Conservation (phyloP, 805 yeast species). For the Saturnispora zaruensis region DNA sequence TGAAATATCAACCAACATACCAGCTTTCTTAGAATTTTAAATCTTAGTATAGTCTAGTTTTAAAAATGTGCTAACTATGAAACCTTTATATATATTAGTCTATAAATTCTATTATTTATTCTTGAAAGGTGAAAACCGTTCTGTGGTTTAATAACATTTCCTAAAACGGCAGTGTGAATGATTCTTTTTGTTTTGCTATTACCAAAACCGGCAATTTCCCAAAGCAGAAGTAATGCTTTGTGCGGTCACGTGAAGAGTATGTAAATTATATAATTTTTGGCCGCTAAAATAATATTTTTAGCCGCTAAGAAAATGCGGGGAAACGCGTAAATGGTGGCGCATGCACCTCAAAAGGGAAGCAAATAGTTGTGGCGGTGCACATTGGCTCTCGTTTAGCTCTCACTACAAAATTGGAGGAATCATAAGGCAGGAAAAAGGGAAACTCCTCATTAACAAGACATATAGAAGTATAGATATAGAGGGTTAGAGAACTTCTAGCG, state of each 20-base stretch:
- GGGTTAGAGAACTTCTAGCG: neutral
- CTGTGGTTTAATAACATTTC: neutral
- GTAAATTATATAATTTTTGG: neutral
- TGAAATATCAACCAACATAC: conserved; percentile 15
- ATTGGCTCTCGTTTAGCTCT: neutral
- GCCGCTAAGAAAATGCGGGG: neutral
- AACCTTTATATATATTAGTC: neutral
- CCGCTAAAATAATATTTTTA: neutral
- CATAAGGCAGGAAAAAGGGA: neutral
- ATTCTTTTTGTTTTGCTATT: neutral
- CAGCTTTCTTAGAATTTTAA: neutral
- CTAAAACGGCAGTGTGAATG: neutral
- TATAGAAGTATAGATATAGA: neutral
- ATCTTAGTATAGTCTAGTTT: neutral
- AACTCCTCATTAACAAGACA: neutral
- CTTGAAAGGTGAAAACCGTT: neutral
- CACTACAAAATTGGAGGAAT: neutral
- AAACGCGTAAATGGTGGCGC: neutral
- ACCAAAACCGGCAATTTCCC: neutral
- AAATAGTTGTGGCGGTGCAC: neutral
- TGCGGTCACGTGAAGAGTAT: neutral
- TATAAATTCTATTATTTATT: neutral
- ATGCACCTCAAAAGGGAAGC: neutral
- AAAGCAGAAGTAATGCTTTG: neutral
- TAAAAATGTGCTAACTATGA: neutral